A percentile compares a stretch with the other conserved stretches of the same genome.
These are phyloP conservation scores for Toxoplasma gondii DNA, from an alignment of 169 alveolate species.

Conservation along the genomic window DNA sequence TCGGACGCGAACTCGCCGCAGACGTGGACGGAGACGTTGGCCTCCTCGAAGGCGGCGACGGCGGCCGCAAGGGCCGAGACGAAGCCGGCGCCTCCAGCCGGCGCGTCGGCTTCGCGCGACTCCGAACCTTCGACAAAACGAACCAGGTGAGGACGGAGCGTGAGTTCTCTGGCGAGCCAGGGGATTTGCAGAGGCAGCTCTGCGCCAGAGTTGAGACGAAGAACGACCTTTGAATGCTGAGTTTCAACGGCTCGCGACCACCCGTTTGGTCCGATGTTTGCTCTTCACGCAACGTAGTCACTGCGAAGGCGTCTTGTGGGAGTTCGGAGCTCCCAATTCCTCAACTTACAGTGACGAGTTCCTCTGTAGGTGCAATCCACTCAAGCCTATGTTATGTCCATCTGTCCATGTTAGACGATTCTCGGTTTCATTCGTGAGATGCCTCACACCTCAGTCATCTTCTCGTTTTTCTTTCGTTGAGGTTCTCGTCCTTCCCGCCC, in stretches of 20 bases:
- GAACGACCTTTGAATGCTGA: not conserved
- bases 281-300: no score
- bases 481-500: not conserved
- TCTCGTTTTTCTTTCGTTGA: not conserved
- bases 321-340: no score
- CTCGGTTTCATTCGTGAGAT: not conserved
- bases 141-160: constrained; percentile 15
- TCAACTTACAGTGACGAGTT: no score
- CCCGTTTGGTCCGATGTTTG: no score
- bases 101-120: not conserved
- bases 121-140: constrained; percentile 36
- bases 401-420: not conserved
- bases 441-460: not conserved
- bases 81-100: not conserved
- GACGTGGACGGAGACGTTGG: not conserved
- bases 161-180: no score
- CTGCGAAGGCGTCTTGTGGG: no score
- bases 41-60: not conserved
- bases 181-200: no score
- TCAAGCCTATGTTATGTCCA: no score
- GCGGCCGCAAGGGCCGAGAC: not conserved
- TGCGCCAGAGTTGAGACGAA: no score
- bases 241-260: not conserved
- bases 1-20: not conserved
- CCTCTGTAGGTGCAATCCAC: no score